Evolutionary conservation across 495 filamentous ascomycete genomes (phyloP).

Genomic region (Mycothermus thermophilus): DNA sequence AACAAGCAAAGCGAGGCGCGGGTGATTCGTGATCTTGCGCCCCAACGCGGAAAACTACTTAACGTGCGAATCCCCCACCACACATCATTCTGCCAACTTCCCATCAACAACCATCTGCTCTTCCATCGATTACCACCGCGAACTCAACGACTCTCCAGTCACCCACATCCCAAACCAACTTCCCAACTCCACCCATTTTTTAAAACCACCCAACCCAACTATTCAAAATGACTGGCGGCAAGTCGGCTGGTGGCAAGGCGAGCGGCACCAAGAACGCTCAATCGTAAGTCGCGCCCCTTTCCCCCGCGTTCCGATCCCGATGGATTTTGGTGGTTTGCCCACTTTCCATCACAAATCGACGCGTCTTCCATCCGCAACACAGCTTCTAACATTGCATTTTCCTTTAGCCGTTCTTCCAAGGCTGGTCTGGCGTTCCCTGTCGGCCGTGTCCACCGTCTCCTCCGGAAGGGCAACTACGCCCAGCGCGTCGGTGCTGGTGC

Average conservation of each 20-base stretch:
- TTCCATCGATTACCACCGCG: constrained; percentile 11
- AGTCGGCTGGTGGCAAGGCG: constrained; percentile 96
- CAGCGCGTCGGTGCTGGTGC: constrained; percentile 99
- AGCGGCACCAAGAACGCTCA: constrained; percentile 92
- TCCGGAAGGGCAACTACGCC: constrained; percentile 99
- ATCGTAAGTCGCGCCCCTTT: constrained; percentile 57
- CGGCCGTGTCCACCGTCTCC: constrained; percentile 98
- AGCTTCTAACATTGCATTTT: constrained; percentile 20
- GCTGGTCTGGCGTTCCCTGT: constrained; percentile 98
- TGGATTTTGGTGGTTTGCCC: constrained; percentile 2
- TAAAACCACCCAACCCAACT: no score
- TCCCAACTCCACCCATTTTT: constrained; percentile 21
- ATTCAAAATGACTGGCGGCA: constrained; percentile 98
- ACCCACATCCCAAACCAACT: constrained; percentile 16
- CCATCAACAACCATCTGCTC: constrained; percentile 22
- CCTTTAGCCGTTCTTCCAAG: constrained; percentile 85
- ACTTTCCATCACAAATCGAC: constrained; percentile 3
- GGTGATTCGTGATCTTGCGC: constrained; percentile 34
- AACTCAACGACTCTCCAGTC: constrained; percentile 12
- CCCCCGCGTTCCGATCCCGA: constrained; percentile 2
- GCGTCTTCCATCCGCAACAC: constrained; percentile 13
- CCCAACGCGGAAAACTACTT: constrained; percentile 41
- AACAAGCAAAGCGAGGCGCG: constrained; percentile 16
- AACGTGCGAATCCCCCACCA: constrained; percentile 34
- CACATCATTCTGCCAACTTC: constrained; percentile 22